Conservation (phyloP, 164 flowering plant species). For the grape (Vitis vinifera) region DNA sequence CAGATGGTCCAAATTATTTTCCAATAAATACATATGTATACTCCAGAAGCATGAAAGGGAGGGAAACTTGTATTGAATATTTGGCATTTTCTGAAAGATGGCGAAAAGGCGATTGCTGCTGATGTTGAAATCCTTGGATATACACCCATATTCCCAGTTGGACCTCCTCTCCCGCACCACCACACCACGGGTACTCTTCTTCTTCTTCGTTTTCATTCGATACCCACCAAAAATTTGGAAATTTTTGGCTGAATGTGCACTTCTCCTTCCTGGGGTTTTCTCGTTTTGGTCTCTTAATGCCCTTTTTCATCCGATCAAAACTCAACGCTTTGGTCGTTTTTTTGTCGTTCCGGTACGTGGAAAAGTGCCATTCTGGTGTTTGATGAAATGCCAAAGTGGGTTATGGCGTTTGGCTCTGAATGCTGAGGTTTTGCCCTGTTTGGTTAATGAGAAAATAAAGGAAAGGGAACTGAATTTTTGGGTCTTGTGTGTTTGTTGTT, state of each 20-base stretch:
- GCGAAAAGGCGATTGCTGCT: conserved; percentile 52
- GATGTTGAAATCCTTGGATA: conserved; percentile 66
- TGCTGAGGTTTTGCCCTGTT: background rate
- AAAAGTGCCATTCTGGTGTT: conserved; percentile 8
- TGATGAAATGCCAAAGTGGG: conserved; percentile 16
- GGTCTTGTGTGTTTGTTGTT: no score
- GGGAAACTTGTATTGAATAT: background rate
- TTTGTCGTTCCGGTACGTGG: no score
- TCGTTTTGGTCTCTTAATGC: background rate
- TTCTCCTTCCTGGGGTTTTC: background rate
- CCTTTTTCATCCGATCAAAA: background rate
- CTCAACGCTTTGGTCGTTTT: background rate
- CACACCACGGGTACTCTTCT: conserved; percentile 40
- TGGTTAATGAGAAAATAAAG: background rate
- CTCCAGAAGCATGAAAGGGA: background rate
- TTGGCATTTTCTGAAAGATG: conserved; percentile 26
- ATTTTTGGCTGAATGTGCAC: background rate
- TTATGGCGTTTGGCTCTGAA: background rate
- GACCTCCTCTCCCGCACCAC: conserved; percentile 26
- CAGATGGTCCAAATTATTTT: no score
- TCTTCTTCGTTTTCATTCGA: background rate
- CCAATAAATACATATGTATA: no score
- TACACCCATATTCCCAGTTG: conserved; percentile 29
- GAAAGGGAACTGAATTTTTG: background rate
- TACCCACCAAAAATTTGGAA: background rate